Evolutionary conservation across 805 yeast species (phyloP), one percentile per base, ranked within the genome.

Genomic region (Cyberlindnera subsufficiens): DNA sequence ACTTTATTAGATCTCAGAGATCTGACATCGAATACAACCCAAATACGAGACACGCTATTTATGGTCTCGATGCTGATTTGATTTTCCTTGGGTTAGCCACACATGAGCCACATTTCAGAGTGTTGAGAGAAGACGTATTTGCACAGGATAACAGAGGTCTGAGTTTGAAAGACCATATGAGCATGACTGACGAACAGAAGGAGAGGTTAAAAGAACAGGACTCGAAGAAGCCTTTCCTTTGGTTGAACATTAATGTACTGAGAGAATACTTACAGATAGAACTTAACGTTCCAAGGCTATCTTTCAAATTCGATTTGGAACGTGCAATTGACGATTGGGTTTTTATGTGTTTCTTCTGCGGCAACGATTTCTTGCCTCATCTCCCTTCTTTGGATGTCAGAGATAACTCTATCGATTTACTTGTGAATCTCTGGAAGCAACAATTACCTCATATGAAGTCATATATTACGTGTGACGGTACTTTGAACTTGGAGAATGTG

Each of bases 321-420:
- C 73, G 99, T 45, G 97, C 98, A 2, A 82, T 93, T 47, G 99
- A 93, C 60, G 99, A 93, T 65, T 93, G 99, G 99, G 88, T 93
- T 14, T 93, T 93, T 53, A 84, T 93, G 90, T 91, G 98, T 74
- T 93, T 93, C 69, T 93, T 93, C 60, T 95, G 91, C 50, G 99
- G 99, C 64, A 93, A 93, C 60, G 99, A 93, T 78, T 93, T 93
- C 73, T 69, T 93, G 56, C 99, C 99, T 1, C 98, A 91, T 65
- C 68, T 93, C 52, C 98, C 99, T 4, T 81, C 95, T 27, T 73
- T 93, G 42, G 96, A 91, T 56, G 97, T 93, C 35, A 78, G 99
- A 53, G 98, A 93, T 63, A 86, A 87, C 57, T 90, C 96, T 53
- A 85, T 93, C 56, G 96, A 91, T 58, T 69, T 77, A 19, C 66